Base-by-base conservation (phyloP, 345 rosid species). In the Eucalyptus pauciflora region DNA sequence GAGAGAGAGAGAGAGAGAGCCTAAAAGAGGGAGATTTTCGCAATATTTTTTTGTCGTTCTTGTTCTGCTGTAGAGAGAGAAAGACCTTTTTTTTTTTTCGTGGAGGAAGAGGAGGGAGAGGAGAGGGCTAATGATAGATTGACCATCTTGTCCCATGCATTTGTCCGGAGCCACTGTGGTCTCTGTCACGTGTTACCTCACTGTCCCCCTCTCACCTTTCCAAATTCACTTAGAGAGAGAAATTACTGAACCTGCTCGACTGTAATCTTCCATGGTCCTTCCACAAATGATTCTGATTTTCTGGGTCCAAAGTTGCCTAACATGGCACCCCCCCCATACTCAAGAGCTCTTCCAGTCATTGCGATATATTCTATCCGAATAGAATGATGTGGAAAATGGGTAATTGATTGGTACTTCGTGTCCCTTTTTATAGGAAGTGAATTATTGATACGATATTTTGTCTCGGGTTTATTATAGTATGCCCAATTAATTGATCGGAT, bases 391-490 rank as follows among this genome's bases (percentile, higher is more conserved):
- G 46, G 24, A 76, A 76, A 18, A 10, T 6, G 7, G 5, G 7
- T 76, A 9, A 76, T 76, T 37, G 10, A 20, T 2, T 6, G 8
- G 20, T 20, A 76, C 4, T 0, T 76, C 8, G 27, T 1, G 8
- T 10, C 48, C 17, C 43, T 18, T 33, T 33, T 20, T 37, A 29
- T 60, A 31, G 25, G 13, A 76, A 76, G 27, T 37, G 12, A 71
- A 37, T 76, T 37, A 18, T 5, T 10, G 27, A 37, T 76, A 10
- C 10, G 48, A 76, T 37, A 3, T 6, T 10, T 16, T 5, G 11
- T 76, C 24, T 33, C 2, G 20, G 43, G 22, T 76, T 76, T 10
- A 14, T 18, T 37, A 10, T 11, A 5, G 27, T 15, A 37, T 18
- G 25, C 20, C 46, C 83, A 71, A 37, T 71, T 71, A 71, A 10